A percentile compares a stretch with the other conserved stretches of the same genome.
Evolutionary conservation across 2,329 filamentous ascomycete genomes (phyloP).

Genomic region (Tolypocladium ophioglossoides): DNA sequence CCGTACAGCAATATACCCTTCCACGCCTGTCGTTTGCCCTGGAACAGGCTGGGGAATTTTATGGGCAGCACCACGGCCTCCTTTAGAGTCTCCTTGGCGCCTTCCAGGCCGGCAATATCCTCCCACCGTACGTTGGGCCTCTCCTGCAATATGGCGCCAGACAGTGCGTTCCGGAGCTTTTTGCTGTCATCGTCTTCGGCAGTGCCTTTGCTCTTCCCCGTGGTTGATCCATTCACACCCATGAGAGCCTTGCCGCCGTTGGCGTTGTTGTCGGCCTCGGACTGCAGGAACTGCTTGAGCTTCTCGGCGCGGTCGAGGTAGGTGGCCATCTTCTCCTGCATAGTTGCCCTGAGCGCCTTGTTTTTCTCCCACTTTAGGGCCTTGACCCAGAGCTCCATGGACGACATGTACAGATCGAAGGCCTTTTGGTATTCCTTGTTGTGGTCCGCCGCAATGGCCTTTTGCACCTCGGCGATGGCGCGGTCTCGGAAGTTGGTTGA

Average conservation of each 20-base stretch:
- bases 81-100: slow-evolving; percentile 92
- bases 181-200: slow-evolving; percentile 85
- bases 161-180: slow-evolving; percentile 84
- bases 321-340: slow-evolving; percentile 85
- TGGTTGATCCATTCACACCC: slow-evolving; percentile 60
- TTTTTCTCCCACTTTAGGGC: slow-evolving; percentile 99
- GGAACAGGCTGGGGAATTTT: slow-evolving; percentile 94
- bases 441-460: slow-evolving; percentile 93
- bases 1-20: slow-evolving; percentile 96
- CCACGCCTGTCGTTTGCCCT: slow-evolving; percentile 94
- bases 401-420: slow-evolving; percentile 90
- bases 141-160: slow-evolving; percentile 87
- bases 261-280: slow-evolving; percentile 62
- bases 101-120: slow-evolving; percentile 89
- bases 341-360: slow-evolving; percentile 92
- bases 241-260: slow-evolving; percentile 49
- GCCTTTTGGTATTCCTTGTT: slow-evolving; percentile 95
- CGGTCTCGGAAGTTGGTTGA: slow-evolving; percentile 95
- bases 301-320: slow-evolving; percentile 99
- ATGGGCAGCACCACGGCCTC: slow-evolving; percentile 97
- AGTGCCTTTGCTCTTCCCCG: slow-evolving; percentile 48
- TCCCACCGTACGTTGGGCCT: slow-evolving; percentile 97
- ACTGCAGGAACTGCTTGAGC: slow-evolving; percentile 81
- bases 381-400: slow-evolving; percentile 96
- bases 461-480: slow-evolving; percentile 93